Conservation (phyloP, 768 basidiomycete species). For the Pleurotus djamor region DNA sequence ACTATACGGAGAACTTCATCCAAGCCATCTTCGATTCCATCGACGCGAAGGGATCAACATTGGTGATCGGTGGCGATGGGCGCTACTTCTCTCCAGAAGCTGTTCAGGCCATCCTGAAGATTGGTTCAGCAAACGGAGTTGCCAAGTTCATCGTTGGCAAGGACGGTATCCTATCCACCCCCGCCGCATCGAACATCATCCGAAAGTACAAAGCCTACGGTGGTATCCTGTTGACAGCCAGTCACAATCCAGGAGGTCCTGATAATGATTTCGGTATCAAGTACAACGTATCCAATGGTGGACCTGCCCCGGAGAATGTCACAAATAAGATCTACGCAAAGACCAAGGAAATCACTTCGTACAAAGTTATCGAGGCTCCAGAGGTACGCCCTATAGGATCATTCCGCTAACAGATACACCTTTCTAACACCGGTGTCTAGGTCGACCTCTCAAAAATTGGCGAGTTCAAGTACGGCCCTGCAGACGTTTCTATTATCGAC, state of each 20-base stretch:
- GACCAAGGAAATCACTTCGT: slow-evolving; percentile 82
- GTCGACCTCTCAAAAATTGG: slow-evolving; percentile 86
- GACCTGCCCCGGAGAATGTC: slow-evolving; percentile 93
- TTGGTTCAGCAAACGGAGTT: slow-evolving; percentile 94
- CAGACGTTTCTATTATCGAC: slow-evolving; percentile 89
- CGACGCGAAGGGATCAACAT: slow-evolving; percentile 71
- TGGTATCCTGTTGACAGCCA: slow-evolving; percentile 95
- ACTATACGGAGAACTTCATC: slow-evolving; percentile 99
- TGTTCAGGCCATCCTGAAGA: slow-evolving; percentile 89
- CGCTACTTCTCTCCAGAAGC: slow-evolving; percentile 87
- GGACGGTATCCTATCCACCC: slow-evolving; percentile 91
- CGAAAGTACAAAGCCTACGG: slow-evolving; percentile 95
- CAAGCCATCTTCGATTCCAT: slow-evolving; percentile 94
- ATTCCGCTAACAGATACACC: neutral
- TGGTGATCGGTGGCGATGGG: slow-evolving; percentile 97
- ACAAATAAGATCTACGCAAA: slow-evolving; percentile 95
- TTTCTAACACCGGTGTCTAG: slow-evolving; percentile 5
- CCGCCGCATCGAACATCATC: slow-evolving; percentile 95
- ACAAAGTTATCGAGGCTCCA: slow-evolving; percentile 80
- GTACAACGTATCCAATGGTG: slow-evolving; percentile 97
- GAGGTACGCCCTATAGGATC: slow-evolving; percentile 47
- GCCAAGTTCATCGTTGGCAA: slow-evolving; percentile 90
- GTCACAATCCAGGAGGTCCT: slow-evolving; percentile 99
- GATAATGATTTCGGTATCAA: slow-evolving; percentile 99
- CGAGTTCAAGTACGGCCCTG: slow-evolving; percentile 75